phyloP scores from a whole-genome alignment of 257 asterid genomes.

The Fraxinus pennsylvanica region DNA sequence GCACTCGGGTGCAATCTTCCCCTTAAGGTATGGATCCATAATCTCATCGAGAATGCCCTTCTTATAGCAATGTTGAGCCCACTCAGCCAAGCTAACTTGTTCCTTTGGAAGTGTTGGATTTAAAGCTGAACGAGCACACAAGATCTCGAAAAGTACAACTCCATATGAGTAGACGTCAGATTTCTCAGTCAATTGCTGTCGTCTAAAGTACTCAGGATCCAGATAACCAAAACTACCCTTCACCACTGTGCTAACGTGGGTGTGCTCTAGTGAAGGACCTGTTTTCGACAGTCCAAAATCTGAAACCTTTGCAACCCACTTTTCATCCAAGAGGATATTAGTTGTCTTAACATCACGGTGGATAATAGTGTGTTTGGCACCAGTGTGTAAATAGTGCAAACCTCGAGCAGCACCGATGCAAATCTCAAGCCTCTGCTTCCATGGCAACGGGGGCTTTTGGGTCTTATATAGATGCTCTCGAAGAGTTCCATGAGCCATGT shows the following conservation, averaged over 20 bases:
- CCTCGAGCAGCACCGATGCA: constrained; percentile 93
- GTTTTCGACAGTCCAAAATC: constrained; percentile 89
- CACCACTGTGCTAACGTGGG: constrained; percentile 91
- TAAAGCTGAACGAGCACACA: constrained; percentile 83
- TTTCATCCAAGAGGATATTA: constrained; percentile 84
- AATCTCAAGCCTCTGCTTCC: constrained; percentile 92
- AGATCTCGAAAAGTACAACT: constrained; percentile 73
- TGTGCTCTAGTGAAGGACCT: constrained; percentile 81
- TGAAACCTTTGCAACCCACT: constrained; percentile 90
- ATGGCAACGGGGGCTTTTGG: constrained; percentile 77
- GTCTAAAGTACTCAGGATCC: constrained; percentile 85
- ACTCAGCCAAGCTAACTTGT: constrained; percentile 88
- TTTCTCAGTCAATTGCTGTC: constrained; percentile 85
- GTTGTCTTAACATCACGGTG: constrained; percentile 94
- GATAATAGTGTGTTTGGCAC: constrained; percentile 83
- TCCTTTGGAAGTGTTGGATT: constrained; percentile 84
- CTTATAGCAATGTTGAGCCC: constrained; percentile 78
- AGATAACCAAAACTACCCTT: constrained; percentile 87
- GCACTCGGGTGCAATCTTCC: constrained; percentile 88
- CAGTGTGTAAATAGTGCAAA: constrained; percentile 84
- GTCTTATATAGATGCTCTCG: constrained; percentile 92
- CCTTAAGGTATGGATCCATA: constrained; percentile 81
- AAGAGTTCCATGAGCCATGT: constrained; percentile 86
- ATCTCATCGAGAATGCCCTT: constrained; percentile 79
- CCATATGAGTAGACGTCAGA: constrained; percentile 83